Percentiles rank a stretch among this genome's conserved stretches.
Conservation (phyloP, 2,329 filamentous ascomycete species). For the Fusarium camptoceras region DNA sequence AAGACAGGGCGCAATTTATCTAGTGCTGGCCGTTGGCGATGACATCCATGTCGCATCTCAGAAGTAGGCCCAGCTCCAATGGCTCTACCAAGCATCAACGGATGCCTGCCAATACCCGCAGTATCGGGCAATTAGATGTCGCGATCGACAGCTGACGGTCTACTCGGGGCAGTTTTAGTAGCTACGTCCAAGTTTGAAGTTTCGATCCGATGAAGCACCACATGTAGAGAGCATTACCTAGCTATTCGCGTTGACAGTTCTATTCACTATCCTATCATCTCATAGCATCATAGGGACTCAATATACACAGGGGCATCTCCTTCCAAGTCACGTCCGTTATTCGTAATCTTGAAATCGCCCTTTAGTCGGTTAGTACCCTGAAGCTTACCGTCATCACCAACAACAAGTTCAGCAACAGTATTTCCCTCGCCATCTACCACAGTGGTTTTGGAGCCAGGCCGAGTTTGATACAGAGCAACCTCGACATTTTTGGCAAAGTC, state of each 20-base stretch:
- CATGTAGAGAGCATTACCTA: not conserved
- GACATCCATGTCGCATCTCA: not conserved
- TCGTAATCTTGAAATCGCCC: slow-evolving; percentile 49
- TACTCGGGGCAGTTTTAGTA: not conserved
- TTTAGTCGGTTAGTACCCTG: slow-evolving; percentile 55
- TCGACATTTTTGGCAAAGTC: slow-evolving; percentile 62
- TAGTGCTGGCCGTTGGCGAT: not conserved
- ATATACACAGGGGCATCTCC: slow-evolving; percentile 47
- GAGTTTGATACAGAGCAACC: slow-evolving; percentile 59
- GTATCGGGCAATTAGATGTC: not conserved
- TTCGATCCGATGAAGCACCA: not conserved
- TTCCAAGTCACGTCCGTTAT: slow-evolving; percentile 42
- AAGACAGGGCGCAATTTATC: not conserved
- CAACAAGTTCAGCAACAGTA: slow-evolving; percentile 54
- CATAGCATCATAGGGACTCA: slow-evolving; percentile 19
- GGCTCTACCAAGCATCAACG: not conserved
- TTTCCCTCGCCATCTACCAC: slow-evolving; percentile 59
- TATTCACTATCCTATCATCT: not conserved
- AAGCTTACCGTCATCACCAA: slow-evolving; percentile 55
- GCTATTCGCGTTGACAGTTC: not conserved
- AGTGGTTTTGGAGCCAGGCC: slow-evolving; percentile 55
- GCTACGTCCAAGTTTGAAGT: not conserved
- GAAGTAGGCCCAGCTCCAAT: not conserved
- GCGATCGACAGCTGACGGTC: not conserved
- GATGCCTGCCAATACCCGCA: not conserved